Conservation (phyloP, 1,284 basidiomycete species). For the Coriolopsis trogii region DNA sequence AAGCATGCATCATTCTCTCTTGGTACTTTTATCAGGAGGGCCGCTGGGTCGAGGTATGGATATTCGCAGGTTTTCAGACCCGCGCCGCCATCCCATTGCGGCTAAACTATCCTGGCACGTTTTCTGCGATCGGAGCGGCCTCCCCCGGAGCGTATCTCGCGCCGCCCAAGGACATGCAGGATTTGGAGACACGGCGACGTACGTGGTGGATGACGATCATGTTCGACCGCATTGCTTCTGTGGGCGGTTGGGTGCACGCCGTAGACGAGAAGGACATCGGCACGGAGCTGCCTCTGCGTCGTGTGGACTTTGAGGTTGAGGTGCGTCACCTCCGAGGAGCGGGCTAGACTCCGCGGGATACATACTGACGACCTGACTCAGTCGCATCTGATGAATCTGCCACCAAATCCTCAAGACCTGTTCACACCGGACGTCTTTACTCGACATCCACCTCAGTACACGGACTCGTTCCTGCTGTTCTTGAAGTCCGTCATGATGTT, state of each 20-base stretch:
- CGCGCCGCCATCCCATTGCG: constrained; percentile 82
- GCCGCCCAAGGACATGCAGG: constrained; percentile 71
- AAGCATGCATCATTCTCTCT: constrained; percentile 80
- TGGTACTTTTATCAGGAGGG: constrained; percentile 91
- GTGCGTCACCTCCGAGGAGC: too few species aligned
- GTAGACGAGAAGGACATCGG: constrained; percentile 81
- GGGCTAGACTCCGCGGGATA: too few species aligned
- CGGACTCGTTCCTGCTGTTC: constrained; percentile 76
- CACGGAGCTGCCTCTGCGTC: constrained; percentile 75
- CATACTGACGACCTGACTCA: too few species aligned
- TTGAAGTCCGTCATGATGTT: constrained; percentile 83
- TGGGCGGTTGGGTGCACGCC: constrained; percentile 87
- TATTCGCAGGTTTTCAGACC: constrained; percentile 84
- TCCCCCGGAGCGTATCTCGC: constrained; percentile 78
- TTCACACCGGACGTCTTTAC: constrained; percentile 63
- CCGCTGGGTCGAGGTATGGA: constrained; percentile 89
- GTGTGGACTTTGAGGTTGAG: constrained; percentile 72
- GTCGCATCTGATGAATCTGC: constrained; percentile 38
- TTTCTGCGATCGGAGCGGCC: constrained; percentile 57
- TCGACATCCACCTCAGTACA: constrained; percentile 71
- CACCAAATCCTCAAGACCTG: constrained; percentile 74
- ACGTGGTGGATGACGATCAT: constrained; percentile 89
- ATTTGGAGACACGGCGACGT: constrained; percentile 74
- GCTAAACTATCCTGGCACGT: constrained; percentile 81
- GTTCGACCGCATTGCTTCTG: constrained; percentile 82